Percentiles rank a stretch among this genome's conserved stretches.
phyloP scores from a whole-genome alignment of 2,329 filamentous ascomycete species.

The Xylaria sp. region DNA sequence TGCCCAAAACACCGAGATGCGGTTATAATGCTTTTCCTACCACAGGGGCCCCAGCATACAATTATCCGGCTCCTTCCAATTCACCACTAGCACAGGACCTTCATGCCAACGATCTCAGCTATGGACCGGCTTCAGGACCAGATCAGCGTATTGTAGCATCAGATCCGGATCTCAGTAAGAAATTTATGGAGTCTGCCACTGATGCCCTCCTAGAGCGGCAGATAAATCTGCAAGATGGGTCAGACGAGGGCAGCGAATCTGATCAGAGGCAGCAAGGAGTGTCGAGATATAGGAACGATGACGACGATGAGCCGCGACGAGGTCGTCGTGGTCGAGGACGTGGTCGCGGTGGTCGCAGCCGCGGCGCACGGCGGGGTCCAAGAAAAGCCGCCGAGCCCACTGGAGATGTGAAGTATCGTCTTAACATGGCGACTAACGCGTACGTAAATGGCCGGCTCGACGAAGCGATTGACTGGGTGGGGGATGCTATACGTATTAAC shows the following conservation, averaged over 20 bases:
- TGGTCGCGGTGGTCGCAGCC: conserved; percentile 33
- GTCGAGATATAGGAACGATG: conserved; percentile 23
- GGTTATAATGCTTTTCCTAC: background rate
- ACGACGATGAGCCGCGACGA: conserved; percentile 22
- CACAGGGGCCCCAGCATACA: conserved; percentile 1
- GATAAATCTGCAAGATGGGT: conserved; percentile 36
- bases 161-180: conserved; percentile 24
- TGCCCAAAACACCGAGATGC: conserved; percentile 5
- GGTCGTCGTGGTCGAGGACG: conserved; percentile 32
- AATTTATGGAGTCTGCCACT: conserved; percentile 37
- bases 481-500: conserved; percentile 75
- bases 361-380: conserved; percentile 55
- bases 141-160: background rate
- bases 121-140: background rate
- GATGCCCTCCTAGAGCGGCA: conserved; percentile 47
- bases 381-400: conserved; percentile 74
- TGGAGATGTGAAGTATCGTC: conserved; percentile 75
- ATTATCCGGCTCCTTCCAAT: conserved; percentile 15
- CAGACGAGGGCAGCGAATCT: conserved; percentile 33
- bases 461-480: conserved; percentile 67
- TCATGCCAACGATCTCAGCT: background rate
- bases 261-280: conserved; percentile 13
- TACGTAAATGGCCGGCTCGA: conserved; percentile 72
- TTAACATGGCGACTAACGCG: conserved; percentile 74
- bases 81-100: background rate